Percentiles rank a stretch among this genome's conserved stretches.
phyloP scores from a whole-genome alignment of 371 early-diverging fungal species.

The Apophysomyces sp. region DNA sequence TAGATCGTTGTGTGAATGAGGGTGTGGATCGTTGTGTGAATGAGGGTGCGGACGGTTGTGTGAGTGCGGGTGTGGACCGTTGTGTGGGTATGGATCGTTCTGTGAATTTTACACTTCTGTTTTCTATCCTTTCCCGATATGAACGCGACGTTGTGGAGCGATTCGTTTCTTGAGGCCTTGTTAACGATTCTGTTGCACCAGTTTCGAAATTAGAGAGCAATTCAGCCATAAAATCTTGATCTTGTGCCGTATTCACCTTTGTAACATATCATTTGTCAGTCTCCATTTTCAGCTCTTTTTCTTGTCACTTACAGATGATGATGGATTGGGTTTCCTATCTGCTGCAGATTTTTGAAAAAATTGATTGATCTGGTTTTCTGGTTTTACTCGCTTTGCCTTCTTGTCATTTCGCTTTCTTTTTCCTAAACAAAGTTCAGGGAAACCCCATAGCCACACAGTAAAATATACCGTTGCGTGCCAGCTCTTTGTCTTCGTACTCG shows the following conservation, averaged over 20 bases:
- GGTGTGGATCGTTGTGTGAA: too few relatives aligned
- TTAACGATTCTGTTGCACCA: neutral
- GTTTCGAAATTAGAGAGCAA: conserved; percentile 21
- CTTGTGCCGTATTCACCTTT: conserved; percentile 15
- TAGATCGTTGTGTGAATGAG: neutral
- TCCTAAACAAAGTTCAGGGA: conserved; percentile 3
- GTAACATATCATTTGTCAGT: neutral
- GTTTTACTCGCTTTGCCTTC: conserved; percentile 16
- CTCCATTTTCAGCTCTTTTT: neutral
- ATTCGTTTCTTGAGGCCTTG: neutral
- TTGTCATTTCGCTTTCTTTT: conserved; percentile 30
- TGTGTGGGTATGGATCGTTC: neutral
- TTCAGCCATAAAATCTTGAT: conserved; percentile 30
- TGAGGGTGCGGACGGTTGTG: too few relatives aligned
- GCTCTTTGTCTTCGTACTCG: conserved; percentile 41
- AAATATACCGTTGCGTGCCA: neutral
- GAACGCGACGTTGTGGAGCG: neutral
- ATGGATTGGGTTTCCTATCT: conserved; percentile 13
- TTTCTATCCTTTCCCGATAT: neutral
- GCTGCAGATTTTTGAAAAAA: conserved; percentile 26
- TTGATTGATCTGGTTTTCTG: conserved; percentile 23
- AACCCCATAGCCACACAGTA: neutral
- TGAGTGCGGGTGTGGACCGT: too few relatives aligned
- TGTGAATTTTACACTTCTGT: too few relatives aligned
- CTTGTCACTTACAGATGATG: conserved; percentile 1